These are phyloP conservation scores for Solanum sitiens DNA, from an alignment of 257 asterid species.

Conservation along the genomic window DNA sequence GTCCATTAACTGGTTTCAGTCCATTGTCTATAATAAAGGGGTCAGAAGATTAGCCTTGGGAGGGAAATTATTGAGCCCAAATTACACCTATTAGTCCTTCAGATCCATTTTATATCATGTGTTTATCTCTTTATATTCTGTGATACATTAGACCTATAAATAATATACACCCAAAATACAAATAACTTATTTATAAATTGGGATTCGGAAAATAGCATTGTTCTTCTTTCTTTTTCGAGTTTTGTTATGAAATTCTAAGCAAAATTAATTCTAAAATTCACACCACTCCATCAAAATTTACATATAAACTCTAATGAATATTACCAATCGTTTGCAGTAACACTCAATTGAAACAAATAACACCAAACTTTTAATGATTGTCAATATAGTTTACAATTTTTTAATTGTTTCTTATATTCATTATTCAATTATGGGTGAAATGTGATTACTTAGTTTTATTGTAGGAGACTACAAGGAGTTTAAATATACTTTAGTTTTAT, in stretches of 20 bases:
- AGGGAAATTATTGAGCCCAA: background rate
- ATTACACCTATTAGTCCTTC: background rate
- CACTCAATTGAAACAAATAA: background rate
- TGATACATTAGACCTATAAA: background rate
- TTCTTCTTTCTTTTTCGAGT: background rate
- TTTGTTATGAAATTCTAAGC: background rate
- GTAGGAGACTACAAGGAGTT: too few species aligned
- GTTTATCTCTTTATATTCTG: background rate
- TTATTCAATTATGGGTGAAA: background rate
- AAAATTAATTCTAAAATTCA: background rate
- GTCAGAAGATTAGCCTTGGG: too few species aligned
- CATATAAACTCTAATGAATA: background rate
- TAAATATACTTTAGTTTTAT: background rate
- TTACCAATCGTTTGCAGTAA: background rate
- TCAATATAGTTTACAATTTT: background rate
- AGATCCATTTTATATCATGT: background rate
- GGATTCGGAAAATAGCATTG: background rate
- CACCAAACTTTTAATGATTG: background rate
- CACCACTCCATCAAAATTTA: background rate
- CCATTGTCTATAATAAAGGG: background rate
- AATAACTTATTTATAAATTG: background rate
- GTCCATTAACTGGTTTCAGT: background rate
- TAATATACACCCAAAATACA: background rate
- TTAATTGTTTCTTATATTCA: background rate
- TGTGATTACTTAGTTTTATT: background rate